Conservation (phyloP, 1,284 basidiomycete genomes). For the Marasmius fiardii region DNA sequence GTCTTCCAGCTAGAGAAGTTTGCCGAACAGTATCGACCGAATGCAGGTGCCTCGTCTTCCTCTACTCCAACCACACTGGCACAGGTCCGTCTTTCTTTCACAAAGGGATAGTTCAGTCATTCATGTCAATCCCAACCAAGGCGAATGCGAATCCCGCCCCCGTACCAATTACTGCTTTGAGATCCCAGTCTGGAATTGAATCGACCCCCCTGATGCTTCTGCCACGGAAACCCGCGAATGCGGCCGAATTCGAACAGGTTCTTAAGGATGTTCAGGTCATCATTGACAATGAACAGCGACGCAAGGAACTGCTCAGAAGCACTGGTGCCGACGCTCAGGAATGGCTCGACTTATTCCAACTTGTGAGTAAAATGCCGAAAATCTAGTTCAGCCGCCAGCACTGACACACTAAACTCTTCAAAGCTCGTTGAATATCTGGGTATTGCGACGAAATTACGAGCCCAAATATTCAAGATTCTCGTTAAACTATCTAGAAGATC, state of each 20-base stretch:
- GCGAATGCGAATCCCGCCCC: conserved; percentile 7
- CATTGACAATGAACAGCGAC: neutral
- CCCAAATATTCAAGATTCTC: neutral
- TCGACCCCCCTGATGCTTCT: no score
- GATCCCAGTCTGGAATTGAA: conserved; percentile 26
- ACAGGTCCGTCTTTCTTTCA: conserved; percentile 17
- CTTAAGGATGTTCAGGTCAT: neutral
- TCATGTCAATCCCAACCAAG: conserved; percentile 18
- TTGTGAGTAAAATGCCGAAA: neutral
- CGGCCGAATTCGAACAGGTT: neutral
- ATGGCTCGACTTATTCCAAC: neutral
- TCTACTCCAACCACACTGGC: conserved; percentile 14
- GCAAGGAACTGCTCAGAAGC: neutral
- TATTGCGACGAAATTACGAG: neutral
- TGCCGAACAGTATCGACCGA: conserved; percentile 33
- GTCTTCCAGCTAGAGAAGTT: conserved; percentile 36
- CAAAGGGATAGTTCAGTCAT: neutral
- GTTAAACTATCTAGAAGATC: neutral
- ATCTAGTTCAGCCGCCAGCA: neutral
- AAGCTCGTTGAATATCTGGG: conserved; percentile 1
- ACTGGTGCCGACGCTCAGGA: neutral
- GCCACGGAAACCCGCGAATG: no score
- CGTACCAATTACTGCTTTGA: conserved; percentile 22
- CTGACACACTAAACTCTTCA: no score
- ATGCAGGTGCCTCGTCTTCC: conserved; percentile 13